Base-by-base conservation (phyloP, 192 early-diverging fungal species). In the Kickxella alabastrina region DNA sequence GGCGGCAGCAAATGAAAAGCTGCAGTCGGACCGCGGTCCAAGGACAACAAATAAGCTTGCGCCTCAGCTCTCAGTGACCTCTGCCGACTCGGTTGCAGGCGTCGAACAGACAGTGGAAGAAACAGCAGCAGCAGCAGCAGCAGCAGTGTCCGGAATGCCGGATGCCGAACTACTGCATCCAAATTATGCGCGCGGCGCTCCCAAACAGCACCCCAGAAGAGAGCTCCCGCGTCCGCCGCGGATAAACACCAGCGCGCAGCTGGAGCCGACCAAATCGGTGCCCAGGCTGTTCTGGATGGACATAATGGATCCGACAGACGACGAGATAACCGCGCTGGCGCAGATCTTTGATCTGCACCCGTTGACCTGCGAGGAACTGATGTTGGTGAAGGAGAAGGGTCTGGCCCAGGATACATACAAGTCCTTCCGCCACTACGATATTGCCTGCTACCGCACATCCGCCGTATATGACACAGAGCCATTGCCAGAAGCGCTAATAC, bases 311-410 rank as follows among this genome's bases (percentile, higher is more conserved):
- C 85, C 85, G 2, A 82, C 78, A 0, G 79, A 83, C 18, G 66
- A 65, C 38, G 85, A 89, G 52, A 84, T 87, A 51, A 47, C 57
- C 5, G 78, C 78, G 32, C 48, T 87, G 37, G 75, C 43, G 24
- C 55, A 83, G 70, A 75, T 91, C 15, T 92, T 93, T 47, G 82
- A 76, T 19, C 85, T 97, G 21, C 93, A 97, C 64, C 90, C 92
- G 25, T 67, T 97, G 35, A 94, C 93, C 3, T 79, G 79, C 34
- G 92, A 97, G 61, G 92, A 95, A 61, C 92, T 97, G 62, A 60
- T 80, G 48, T 22, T 54, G 54, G 56, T 68, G 49, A 85, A 83
- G 15, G 79, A 90, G 45, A 89, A 92, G 43, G 80, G 84, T 3
- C 18, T 49, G n/a, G 45, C 49, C 36, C 82, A 91, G 25, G 95